These are phyloP conservation scores for Hymenoscyphus salicellus DNA, from an alignment of 2,329 filamentous ascomycete species.

Conservation along the genomic window DNA sequence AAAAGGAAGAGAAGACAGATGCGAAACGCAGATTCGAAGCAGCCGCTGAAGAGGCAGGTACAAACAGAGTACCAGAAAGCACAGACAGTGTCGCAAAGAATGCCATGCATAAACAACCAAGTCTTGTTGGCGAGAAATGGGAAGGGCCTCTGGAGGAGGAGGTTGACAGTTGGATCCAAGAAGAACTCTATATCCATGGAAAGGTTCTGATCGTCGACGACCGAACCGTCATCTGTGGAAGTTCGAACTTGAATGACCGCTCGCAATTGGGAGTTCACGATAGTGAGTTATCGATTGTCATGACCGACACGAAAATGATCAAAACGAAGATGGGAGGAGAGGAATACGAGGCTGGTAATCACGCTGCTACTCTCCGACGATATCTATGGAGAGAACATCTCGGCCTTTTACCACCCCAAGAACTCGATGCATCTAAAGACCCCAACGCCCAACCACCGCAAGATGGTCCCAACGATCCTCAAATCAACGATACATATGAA, in stretches of 20 bases:
- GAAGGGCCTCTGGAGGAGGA: slow-evolving; percentile 71
- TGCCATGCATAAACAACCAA: slow-evolving; percentile 70
- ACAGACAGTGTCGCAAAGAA: slow-evolving; percentile 64
- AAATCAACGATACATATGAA: slow-evolving; percentile 59
- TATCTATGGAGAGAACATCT: slow-evolving; percentile 90
- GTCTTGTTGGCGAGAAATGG: slow-evolving; percentile 69
- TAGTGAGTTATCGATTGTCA: slow-evolving; percentile 83
- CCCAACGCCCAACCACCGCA: slow-evolving; percentile 69
- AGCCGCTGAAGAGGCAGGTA: slow-evolving; percentile 38
- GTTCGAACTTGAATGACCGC: slow-evolving; percentile 88
- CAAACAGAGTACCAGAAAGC: slow-evolving; percentile 26
- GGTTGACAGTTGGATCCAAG: slow-evolving; percentile 85
- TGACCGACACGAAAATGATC: slow-evolving; percentile 75
- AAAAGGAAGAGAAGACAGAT: slow-evolving; percentile 43
- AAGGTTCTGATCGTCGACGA: slow-evolving; percentile 92
- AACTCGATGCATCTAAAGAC: slow-evolving; percentile 63
- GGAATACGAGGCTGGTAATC: slow-evolving; percentile 73
- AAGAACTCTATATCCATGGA: slow-evolving; percentile 92
- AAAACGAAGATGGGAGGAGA: slow-evolving; percentile 75
- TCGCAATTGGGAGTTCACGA: slow-evolving; percentile 86
- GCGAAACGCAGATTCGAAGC: slow-evolving; percentile 54
- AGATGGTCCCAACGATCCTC: slow-evolving; percentile 63
- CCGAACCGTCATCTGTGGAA: slow-evolving; percentile 77
- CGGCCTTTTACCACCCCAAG: slow-evolving; percentile 73
- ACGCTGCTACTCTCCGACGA: slow-evolving; percentile 75